phyloP scores from a whole-genome alignment of 2,329 filamentous ascomycete species.

The Orbilia oligospora region DNA sequence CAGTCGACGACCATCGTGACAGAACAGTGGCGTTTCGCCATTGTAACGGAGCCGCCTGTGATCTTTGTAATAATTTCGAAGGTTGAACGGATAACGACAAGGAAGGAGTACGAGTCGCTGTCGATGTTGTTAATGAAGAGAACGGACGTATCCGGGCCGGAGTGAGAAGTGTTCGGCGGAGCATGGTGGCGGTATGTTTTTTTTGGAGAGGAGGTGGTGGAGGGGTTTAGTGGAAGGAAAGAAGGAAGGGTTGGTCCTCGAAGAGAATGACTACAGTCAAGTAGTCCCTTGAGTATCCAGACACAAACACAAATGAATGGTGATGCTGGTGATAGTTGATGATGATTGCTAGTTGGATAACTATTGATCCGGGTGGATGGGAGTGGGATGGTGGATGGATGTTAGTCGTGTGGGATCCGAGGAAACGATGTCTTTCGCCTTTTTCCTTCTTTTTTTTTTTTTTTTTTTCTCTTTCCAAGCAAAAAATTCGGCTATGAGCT shows the following conservation, averaged over 20 bases:
- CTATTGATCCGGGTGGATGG: neutral
- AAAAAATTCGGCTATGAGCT: constrained; percentile 51
- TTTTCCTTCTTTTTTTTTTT: constrained; percentile 29
- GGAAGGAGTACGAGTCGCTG: constrained; percentile 32
- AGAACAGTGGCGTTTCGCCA: constrained; percentile 55
- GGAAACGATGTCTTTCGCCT: constrained; percentile 6
- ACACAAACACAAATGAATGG: constrained; percentile 6
- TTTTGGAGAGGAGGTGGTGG: neutral
- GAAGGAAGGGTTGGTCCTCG: constrained; percentile 12
- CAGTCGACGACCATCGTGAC: constrained; percentile 57
- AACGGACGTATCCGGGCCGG: constrained; percentile 62
- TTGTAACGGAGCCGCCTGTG: constrained; percentile 46
- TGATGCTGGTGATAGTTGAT: constrained; percentile 6
- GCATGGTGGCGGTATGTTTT: constrained; percentile 33
- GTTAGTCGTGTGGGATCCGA: constrained; percentile 19
- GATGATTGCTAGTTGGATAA: no score
- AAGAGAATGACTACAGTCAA: constrained; percentile 59
- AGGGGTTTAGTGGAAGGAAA: neutral
- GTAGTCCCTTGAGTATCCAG: constrained; percentile 56
- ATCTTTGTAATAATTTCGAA: constrained; percentile 29
- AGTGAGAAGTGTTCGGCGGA: constrained; percentile 52
- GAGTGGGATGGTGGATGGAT: neutral
- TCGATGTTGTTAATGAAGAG: constrained; percentile 65
- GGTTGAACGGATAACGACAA: constrained; percentile 37
- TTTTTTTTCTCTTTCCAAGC: constrained; percentile 16